Base-by-base conservation (phyloP, 495 filamentous ascomycete species). In the Penicillium paradoxum region DNA sequence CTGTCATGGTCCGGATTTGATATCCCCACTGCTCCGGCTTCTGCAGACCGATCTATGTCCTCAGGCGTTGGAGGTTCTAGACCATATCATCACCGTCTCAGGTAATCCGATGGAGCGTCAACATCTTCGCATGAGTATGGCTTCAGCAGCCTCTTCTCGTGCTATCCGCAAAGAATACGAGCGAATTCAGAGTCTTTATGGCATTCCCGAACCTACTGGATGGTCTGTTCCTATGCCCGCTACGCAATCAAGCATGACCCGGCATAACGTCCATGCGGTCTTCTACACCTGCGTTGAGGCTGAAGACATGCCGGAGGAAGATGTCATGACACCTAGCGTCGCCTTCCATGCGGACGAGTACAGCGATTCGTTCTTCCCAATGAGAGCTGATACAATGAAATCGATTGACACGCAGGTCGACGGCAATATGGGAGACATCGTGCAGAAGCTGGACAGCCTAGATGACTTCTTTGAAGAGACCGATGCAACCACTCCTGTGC, bases 161-260 rank as follows among this genome's bases (percentile, higher is more conserved):
- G 84, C 86, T 0, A 85, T 91, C 42, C 83, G 88, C 36, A 97
- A 97, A 62, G 90, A 96, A 66, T 97, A 96, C 62, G 93, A 96
- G 60, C 85, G 87, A 27, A 95, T 90, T 5, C 85, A 95, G 62
- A 96, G 90, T 63, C 73, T 99, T 18, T 99, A 97, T 65, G 93
- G 93, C 42, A 97, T 99, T 52, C 93, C 93, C 2, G 91, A 97
- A 64, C 88, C 90, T 22, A 91, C 87, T 3, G 93, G 93, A 6
- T 99, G 93, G 93, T 91, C 95, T 1, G 88, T 99, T 30, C 93
- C 95, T 2, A 86, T 92, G 70, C 93, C 93, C 17, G 91, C 91
- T 3, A 84, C 85, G 42, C 89, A 96, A 68, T 90, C 91, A 2
- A 83, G 82, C 42, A 83, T 81, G 36, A 97, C 92, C 10, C 79